phyloP scores from a whole-genome alignment of 352 stramenopile species.

The Phytophthora cryptogea region DNA sequence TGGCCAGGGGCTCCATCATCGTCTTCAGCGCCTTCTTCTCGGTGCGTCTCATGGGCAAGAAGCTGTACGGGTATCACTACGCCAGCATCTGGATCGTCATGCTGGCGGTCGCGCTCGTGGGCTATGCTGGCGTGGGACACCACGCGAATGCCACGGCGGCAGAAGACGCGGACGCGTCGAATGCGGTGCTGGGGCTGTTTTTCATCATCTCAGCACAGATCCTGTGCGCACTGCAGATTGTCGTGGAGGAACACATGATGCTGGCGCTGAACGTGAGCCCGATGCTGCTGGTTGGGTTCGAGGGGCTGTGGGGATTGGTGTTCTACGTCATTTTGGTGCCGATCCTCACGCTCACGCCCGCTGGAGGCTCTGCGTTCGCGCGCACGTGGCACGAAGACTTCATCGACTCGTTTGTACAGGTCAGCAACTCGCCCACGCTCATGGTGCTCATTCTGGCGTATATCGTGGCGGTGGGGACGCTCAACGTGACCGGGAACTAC shows the following conservation, averaged over 20 bases:
- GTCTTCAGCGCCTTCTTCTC: constrained; percentile 91
- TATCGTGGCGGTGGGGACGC: constrained; percentile 72
- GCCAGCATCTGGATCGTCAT: constrained; percentile 80
- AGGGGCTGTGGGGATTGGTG: constrained; percentile 87
- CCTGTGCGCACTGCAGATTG: constrained; percentile 87
- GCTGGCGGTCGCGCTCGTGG: constrained; percentile 69
- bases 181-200: constrained; percentile 68
- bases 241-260: constrained; percentile 91
- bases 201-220: constrained; percentile 85
- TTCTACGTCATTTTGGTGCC: constrained; percentile 78
- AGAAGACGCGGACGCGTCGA: constrained; percentile 30
- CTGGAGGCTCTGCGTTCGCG: constrained; percentile 49
- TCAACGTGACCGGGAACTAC: constrained; percentile 86
- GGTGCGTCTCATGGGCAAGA: constrained; percentile 83
- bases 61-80: constrained; percentile 85
- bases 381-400: constrained; percentile 87
- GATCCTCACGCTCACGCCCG: constrained; percentile 66
- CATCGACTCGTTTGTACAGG: constrained; percentile 75
- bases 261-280: constrained; percentile 79
- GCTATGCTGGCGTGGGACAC: constrained; percentile 66
- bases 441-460: constrained; percentile 61
- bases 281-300: constrained; percentile 87
- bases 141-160: constrained; percentile 13
- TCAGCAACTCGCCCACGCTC: constrained; percentile 69
- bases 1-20: constrained; percentile 90